Conservation (phyloP, 1,284 basidiomycete species). For the Rhodotorula sp. region DNA sequence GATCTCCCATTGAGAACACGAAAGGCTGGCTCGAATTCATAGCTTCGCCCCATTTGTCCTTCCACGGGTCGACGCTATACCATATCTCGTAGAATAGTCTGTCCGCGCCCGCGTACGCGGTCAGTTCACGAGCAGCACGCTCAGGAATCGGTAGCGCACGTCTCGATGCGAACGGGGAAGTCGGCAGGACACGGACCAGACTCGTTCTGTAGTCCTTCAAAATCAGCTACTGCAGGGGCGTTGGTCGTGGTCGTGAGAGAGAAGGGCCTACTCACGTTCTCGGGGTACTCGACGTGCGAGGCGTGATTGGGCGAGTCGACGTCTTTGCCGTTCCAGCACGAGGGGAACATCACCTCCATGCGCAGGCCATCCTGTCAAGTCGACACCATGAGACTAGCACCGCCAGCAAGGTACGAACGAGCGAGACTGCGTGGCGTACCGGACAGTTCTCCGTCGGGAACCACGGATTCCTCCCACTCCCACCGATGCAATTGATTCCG, state of each 20-base stretch:
- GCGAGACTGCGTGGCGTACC: neutral
- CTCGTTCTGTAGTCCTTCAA: neutral
- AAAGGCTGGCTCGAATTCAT: slow-evolving; percentile 27
- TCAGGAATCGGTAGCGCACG: neutral
- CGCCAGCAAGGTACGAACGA: neutral
- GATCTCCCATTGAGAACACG: slow-evolving; percentile 23
- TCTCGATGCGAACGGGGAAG: slow-evolving; percentile 10
- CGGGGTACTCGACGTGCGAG: slow-evolving; percentile 37
- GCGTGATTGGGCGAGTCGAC: slow-evolving; percentile 54
- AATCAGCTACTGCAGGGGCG: neutral
- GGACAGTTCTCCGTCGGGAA: slow-evolving; percentile 25
- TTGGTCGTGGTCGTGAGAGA: too few species aligned
- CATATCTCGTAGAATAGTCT: slow-evolving; percentile 12
- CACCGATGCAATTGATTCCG: slow-evolving; percentile 28
- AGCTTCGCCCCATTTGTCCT: slow-evolving; percentile 21
- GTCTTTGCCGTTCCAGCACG: slow-evolving; percentile 56
- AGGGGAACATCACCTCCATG: slow-evolving; percentile 36
- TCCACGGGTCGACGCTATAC: slow-evolving; percentile 18
- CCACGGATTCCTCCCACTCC: neutral
- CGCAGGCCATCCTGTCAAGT: slow-evolving; percentile 6
- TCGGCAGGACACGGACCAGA: slow-evolving; percentile 6
- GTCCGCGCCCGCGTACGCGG: neutral
- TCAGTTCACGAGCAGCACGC: neutral
- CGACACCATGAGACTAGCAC: neutral
- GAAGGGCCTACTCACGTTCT: neutral